Evolutionary conservation across 129 eudicot genomes (phyloP).

Genomic region (Chrysanthemum seticuspe): DNA sequence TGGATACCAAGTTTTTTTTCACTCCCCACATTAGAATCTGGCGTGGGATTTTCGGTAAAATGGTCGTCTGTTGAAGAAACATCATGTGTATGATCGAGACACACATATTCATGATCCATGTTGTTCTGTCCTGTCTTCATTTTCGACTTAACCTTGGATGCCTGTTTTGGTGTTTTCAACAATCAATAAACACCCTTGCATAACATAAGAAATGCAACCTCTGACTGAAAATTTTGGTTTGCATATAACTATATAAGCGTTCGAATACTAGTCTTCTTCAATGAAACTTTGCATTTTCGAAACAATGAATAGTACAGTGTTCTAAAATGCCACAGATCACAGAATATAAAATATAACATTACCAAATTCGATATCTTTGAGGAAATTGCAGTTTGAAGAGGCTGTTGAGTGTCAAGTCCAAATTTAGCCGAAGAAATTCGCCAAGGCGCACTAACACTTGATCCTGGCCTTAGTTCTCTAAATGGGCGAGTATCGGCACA

Average conservation of each 20-base stretch:
- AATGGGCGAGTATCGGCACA: conserved; percentile 52
- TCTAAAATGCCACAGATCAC: not conserved
- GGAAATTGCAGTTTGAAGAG: conserved; percentile 56
- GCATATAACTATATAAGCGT: not conserved
- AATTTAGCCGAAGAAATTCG: conserved; percentile 38
- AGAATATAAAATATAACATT: not conserved
- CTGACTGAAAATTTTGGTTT: too few relatives aligned
- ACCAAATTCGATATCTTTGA: conserved; percentile 55
- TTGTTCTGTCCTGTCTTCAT: conserved; percentile 45
- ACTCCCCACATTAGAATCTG: conserved; percentile 19
- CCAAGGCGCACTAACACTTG: conserved; percentile 24
- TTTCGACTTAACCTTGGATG: conserved; percentile 67
- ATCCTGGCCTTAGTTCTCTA: conserved; percentile 28
- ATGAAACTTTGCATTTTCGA: not conserved
- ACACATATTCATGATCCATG: conserved; percentile 40
- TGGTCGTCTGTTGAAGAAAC: conserved; percentile 27
- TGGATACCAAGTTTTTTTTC: conserved; percentile 48
- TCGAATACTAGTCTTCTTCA: too few relatives aligned
- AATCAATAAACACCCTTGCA: not conserved
- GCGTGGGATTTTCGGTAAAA: conserved; percentile 15
- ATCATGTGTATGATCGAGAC: conserved; percentile 35
- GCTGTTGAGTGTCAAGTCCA: conserved; percentile 61
- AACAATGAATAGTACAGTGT: conserved; percentile 5
- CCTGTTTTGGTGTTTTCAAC: conserved; percentile 34
- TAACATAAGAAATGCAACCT: not conserved